Conservation (phyloP, 2,329 filamentous ascomycete species). For the Alternaria triticimaculans region DNA sequence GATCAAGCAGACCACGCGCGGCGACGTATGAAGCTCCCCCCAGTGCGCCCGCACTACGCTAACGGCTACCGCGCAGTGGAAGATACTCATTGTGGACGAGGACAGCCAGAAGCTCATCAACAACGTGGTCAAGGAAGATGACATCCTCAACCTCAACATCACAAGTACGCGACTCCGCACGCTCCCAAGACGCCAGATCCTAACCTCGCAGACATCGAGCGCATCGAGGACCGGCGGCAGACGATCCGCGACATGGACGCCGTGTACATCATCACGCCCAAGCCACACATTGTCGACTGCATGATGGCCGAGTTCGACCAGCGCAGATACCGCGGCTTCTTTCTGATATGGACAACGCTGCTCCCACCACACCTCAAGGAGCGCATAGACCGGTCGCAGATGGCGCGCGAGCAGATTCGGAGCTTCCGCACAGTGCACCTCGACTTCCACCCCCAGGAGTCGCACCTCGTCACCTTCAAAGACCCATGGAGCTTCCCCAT, state of each 20-base stretch:
- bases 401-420: constrained; percentile 75
- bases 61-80: constrained; percentile 72
- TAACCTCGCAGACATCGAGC: constrained; percentile 80
- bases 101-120: constrained; percentile 83
- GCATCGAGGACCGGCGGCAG: constrained; percentile 84
- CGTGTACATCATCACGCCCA: constrained; percentile 87
- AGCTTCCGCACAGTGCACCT: constrained; percentile 83
- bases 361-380: constrained; percentile 73
- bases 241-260: constrained; percentile 91
- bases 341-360: constrained; percentile 84
- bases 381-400: constrained; percentile 74
- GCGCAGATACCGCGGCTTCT: constrained; percentile 78
- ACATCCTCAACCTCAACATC: constrained; percentile 95
- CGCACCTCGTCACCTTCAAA: constrained; percentile 86
- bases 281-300: constrained; percentile 89
- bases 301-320: constrained; percentile 90
- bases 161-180: constrained; percentile 69
- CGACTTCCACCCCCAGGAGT: constrained; percentile 90
- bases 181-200: constrained; percentile 7
- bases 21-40: constrained; percentile 68
- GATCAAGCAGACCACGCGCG: constrained; percentile 78
- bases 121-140: constrained; percentile 92
- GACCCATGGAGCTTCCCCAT: constrained; percentile 96
- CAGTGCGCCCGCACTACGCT: constrained; percentile 27
- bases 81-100: constrained; percentile 90